Evolutionary conservation across 2,329 filamentous ascomycete species (phyloP).

Genomic region (Xylariaceae sp.): DNA sequence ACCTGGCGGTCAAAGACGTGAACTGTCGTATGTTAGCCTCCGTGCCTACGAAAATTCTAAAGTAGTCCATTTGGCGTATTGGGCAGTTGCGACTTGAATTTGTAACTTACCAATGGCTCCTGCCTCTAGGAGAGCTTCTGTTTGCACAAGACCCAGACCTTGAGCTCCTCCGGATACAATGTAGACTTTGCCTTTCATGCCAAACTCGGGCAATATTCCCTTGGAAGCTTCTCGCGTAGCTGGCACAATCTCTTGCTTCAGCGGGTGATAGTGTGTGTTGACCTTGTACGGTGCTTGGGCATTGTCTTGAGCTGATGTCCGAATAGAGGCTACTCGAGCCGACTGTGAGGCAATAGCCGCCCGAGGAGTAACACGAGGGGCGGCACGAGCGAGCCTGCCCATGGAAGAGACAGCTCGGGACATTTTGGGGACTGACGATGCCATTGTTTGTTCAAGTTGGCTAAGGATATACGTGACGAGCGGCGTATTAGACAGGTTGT

Average conservation of each 20-base stretch:
- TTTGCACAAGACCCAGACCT: conserved; percentile 73
- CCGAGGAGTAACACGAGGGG: conserved; percentile 10
- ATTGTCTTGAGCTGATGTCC: conserved; percentile 2
- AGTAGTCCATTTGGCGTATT: neutral
- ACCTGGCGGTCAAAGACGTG: conserved; percentile 63
- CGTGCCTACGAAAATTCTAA: no score
- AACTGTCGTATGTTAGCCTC: conserved; percentile 37
- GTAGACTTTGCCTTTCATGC: conserved; percentile 67
- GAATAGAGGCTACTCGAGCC: conserved; percentile 4
- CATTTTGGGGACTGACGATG: conserved; percentile 13
- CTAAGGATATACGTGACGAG: no score
- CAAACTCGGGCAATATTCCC: conserved; percentile 64
- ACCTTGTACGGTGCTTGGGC: conserved; percentile 4
- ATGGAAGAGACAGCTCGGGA: conserved; percentile 16
- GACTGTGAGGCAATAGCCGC: conserved; percentile 9
- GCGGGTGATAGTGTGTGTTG: conserved; percentile 1
- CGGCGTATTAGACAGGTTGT: no score
- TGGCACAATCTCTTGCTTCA: conserved; percentile 1
- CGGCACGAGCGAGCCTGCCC: conserved; percentile 12
- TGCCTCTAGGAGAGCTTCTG: conserved; percentile 74
- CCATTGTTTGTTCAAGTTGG: conserved; percentile 11
- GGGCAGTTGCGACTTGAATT: conserved; percentile 1
- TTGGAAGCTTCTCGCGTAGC: conserved; percentile 1
- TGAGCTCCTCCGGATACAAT: conserved; percentile 73
- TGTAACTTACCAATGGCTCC: conserved; percentile 57